These are phyloP conservation scores for Populus hybrid DNA, from an alignment of 441 rosid genomes.

Conservation along the genomic window DNA sequence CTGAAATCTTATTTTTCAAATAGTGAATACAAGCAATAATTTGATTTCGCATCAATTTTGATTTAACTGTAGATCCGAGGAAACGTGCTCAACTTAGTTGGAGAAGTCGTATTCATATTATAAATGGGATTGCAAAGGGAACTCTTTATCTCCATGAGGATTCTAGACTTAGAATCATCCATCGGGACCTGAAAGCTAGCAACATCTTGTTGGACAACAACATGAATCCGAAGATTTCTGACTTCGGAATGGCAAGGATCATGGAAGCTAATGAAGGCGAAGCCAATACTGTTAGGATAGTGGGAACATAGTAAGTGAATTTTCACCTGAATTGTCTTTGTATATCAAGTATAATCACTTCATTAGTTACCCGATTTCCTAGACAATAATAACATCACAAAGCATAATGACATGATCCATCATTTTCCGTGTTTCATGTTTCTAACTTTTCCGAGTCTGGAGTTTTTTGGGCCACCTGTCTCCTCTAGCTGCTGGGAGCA, in stretches of 20 bases:
- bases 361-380: neutral
- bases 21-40: neutral
- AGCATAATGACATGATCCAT: neutral
- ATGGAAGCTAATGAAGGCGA: conserved; percentile 23
- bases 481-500: neutral
- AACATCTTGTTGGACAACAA: conserved; percentile 31
- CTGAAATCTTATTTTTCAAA: too few relatives aligned
- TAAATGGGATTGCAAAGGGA: conserved; percentile 38
- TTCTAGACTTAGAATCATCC: conserved; percentile 39
- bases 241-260: conserved; percentile 46
- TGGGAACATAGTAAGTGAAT: conserved; percentile 37
- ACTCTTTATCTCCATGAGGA: conserved; percentile 45
- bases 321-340: too few relatives aligned
- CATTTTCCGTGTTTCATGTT: neutral
- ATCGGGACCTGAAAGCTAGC: conserved; percentile 41
- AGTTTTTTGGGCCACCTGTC: neutral
- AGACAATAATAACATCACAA: neutral
- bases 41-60: neutral
- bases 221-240: conserved; percentile 46
- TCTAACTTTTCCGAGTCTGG: neutral
- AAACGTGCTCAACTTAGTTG: conserved; percentile 28
- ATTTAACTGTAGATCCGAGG: conserved; percentile 18
- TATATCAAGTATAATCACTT: too few relatives aligned
- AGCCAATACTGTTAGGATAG: conserved; percentile 34
- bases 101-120: conserved; percentile 27